phyloP scores from a whole-genome alignment of 768 basidiomycete species.

The Leccinum variicolor region DNA sequence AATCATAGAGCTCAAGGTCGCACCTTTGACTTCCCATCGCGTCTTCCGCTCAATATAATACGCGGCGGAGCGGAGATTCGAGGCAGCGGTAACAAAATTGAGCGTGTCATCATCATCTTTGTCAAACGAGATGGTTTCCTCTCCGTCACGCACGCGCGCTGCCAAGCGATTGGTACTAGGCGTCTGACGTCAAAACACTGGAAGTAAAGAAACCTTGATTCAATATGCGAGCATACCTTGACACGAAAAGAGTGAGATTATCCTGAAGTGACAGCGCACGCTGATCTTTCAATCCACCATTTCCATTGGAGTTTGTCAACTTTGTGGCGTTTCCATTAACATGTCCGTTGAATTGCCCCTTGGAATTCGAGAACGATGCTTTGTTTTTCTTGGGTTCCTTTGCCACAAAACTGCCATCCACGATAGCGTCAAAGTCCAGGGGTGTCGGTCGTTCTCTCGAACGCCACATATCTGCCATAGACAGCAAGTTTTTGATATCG shows the following conservation, averaged over 20 bases:
- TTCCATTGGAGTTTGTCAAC: constrained; percentile 10
- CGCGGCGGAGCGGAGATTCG: constrained; percentile 87
- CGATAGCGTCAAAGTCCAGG: constrained; percentile 76
- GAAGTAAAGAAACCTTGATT: not conserved
- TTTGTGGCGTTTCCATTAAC: constrained; percentile 10
- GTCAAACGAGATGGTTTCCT: constrained; percentile 83
- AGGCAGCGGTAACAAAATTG: constrained; percentile 93
- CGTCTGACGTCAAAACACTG: constrained; percentile 6
- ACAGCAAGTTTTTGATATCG: constrained; percentile 85
- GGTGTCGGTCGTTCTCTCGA: constrained; percentile 82
- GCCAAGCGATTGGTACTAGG: constrained; percentile 78
- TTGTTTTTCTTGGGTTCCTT: constrained; percentile 25
- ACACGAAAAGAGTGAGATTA: constrained; percentile 77
- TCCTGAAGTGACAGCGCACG: constrained; percentile 72
- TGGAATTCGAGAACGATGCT: constrained; percentile 13
- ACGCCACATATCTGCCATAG: constrained; percentile 98
- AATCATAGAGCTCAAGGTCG: not conserved
- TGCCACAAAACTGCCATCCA: constrained; percentile 56
- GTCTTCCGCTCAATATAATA: constrained; percentile 90
- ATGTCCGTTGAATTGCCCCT: constrained; percentile 27
- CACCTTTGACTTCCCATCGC: constrained; percentile 96
- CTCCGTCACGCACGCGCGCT: constrained; percentile 57
- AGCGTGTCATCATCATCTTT: constrained; percentile 98
- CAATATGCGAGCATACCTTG: constrained; percentile 56
- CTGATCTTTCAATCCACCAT: constrained; percentile 72